Evolutionary conservation across 495 filamentous ascomycete genomes (phyloP), one percentile per base, ranked within the genome.

Genomic region (Acidiella bohemica): DNA sequence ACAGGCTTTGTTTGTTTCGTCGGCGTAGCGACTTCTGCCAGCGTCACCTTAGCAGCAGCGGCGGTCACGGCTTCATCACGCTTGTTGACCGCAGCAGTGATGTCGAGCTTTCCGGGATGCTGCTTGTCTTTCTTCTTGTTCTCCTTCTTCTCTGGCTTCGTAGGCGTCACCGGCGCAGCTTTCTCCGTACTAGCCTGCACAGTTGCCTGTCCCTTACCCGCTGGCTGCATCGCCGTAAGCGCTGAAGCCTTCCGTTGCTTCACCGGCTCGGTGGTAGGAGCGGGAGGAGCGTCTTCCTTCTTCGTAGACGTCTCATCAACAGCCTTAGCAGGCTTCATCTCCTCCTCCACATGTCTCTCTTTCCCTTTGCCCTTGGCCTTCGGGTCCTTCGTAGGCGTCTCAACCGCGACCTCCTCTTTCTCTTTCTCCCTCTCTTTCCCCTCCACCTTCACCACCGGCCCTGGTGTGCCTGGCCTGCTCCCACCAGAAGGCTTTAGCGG

Each of bases 81-180:
- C 32, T 53, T 19, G 10, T 40, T 53, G 13, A 51, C 70, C 11
- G 71, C 68, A 31, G 73, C 73, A 17, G 72, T 60, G 42, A 82
- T 80, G 45, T 82, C 75, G 6, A 83, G 59, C 42, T 68, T 72
- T 2, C 73, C 69, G 35, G 75, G 75, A 16, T 63, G 59, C 12
- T 73, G 68, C 24, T 68, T 67, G n/a, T n/a, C n/a, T n/a, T n/a
- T n/a, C n/a, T n/a, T n/a, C 49, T 75, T 80, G 10, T 43, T 19
- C n/a, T 41, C 11, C 30, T 50, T 50, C 20, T 37, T 13, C 9
- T 40, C 42, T 2, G 34, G 26, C 27, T 50, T 45, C 8, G 10
- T 31, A 11, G 41, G 41, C 22, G 41, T 50, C 3, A 37, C 33
- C 1, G 47, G 37, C 20, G 36, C 32, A 32, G 41, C 42, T 31